phyloP scores from a whole-genome alignment of 352 stramenopile species.

The Pythium aquatile region DNA sequence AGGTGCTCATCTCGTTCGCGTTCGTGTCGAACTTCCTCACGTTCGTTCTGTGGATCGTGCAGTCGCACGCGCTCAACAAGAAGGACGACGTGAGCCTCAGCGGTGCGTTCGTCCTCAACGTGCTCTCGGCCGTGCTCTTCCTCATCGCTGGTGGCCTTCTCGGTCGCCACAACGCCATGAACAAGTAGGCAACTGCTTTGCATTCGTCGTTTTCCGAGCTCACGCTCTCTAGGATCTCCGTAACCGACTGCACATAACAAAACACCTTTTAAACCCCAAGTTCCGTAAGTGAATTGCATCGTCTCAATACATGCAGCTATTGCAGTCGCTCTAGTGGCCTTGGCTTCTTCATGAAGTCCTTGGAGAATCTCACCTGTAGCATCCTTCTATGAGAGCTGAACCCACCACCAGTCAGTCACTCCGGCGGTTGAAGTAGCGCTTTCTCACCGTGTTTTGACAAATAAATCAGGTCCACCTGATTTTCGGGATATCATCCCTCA shows the following conservation, averaged over 20 bases:
- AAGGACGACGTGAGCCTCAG: slow-evolving; percentile 56
- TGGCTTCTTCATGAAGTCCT: no score
- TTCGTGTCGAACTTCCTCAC: slow-evolving; percentile 48
- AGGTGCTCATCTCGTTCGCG: slow-evolving; percentile 42
- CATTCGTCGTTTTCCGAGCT: background rate
- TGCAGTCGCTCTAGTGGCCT: background rate
- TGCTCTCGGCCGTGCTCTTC: slow-evolving; percentile 51
- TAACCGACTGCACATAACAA: slow-evolving; percentile 1
- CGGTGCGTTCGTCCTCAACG: slow-evolving; percentile 52
- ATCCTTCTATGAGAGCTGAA: background rate
- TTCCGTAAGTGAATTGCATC: background rate
- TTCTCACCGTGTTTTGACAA: background rate
- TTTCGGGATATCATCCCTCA: background rate
- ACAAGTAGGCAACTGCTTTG: background rate
- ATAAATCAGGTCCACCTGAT: background rate
- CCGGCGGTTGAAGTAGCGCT: background rate
- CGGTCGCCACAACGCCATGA: slow-evolving; percentile 29
- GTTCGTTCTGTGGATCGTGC: slow-evolving; percentile 59
- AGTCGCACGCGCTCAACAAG: slow-evolving; percentile 51
- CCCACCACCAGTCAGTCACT: background rate
- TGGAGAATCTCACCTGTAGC: no score
- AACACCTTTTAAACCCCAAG: background rate
- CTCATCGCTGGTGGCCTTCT: slow-evolving; percentile 31
- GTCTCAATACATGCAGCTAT: no score
- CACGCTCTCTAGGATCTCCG: background rate